Conservation (phyloP, 208 protist species). For the Trypanosoma lewisi region DNA sequence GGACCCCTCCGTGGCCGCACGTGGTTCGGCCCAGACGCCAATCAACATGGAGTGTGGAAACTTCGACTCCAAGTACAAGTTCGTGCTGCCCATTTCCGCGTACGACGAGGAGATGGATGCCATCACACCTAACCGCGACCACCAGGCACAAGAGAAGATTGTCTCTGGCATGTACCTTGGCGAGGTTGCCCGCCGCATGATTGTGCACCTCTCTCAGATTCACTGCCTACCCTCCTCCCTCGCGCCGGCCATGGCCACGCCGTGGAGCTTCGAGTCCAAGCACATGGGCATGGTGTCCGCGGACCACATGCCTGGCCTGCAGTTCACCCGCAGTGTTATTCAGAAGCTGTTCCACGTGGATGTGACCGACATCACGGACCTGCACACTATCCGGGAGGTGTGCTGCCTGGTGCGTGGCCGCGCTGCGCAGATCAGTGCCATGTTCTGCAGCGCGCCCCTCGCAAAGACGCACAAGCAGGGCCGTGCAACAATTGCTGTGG, state of each 20-base stretch:
- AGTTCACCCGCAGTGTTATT: slow-evolving; percentile 58
- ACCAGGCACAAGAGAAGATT: slow-evolving; percentile 86
- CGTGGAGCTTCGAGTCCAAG: slow-evolving; percentile 57
- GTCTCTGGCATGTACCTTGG: slow-evolving; percentile 91
- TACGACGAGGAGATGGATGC: slow-evolving; percentile 77
- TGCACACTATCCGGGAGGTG: slow-evolving; percentile 54
- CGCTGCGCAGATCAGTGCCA: slow-evolving; percentile 71
- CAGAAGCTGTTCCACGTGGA: slow-evolving; percentile 47
- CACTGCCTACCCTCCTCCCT: slow-evolving; percentile 54
- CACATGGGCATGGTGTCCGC: slow-evolving; percentile 57
- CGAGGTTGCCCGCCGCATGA: slow-evolving; percentile 70
- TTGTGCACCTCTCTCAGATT: slow-evolving; percentile 45
- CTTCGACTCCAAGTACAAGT: slow-evolving; percentile 83
- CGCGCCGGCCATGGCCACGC: slow-evolving; percentile 34
- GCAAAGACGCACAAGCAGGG: slow-evolving; percentile 69
- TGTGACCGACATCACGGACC: slow-evolving; percentile 39
- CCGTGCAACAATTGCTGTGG: slow-evolving; percentile 66
- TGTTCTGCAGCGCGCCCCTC: slow-evolving; percentile 65
- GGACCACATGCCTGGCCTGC: slow-evolving; percentile 70
- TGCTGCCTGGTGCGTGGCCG: slow-evolving; percentile 75
- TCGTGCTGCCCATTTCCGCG: slow-evolving; percentile 61
- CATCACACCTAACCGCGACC: slow-evolving; percentile 57
- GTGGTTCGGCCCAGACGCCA: slow-evolving; percentile 47
- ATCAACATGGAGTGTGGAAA: slow-evolving; percentile 93
- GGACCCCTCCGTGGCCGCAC: slow-evolving; percentile 45